phyloP scores from a whole-genome alignment of 768 basidiomycete species.

The Serendipita sp. region DNA sequence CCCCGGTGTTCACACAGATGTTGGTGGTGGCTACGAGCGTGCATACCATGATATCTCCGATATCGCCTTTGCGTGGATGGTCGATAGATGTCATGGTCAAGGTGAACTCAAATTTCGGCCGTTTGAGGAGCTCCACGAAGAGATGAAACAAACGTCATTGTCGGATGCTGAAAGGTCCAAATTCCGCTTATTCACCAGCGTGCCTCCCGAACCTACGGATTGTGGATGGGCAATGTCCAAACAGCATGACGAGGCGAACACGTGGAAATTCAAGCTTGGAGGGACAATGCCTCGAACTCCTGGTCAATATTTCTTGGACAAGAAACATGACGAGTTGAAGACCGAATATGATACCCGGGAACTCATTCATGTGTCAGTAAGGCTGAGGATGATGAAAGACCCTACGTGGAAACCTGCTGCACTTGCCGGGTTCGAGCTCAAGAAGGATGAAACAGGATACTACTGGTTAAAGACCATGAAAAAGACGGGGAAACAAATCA shows the following conservation, averaged over 20 bases:
- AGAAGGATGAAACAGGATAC: background rate
- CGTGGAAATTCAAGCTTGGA: background rate
- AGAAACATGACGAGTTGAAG: background rate
- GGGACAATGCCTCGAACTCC: background rate
- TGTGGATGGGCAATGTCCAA: background rate
- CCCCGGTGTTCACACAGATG: conserved; percentile 15
- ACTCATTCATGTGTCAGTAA: background rate
- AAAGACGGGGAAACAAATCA: no score
- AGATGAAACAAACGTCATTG: background rate
- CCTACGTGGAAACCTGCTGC: background rate
- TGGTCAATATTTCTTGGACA: background rate
- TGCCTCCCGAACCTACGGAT: background rate
- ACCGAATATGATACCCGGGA: background rate
- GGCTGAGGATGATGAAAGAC: background rate
- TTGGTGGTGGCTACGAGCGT: conserved; percentile 11
- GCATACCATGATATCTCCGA: conserved; percentile 2
- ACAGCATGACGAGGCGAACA: background rate
- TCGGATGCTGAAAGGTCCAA: background rate
- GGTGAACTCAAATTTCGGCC: background rate
- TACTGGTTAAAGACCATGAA: background rate
- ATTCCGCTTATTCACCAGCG: background rate
- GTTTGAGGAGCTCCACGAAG: background rate
- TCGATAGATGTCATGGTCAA: background rate
- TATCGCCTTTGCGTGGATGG: conserved; percentile 3
- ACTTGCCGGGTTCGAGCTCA: background rate